These are phyloP conservation scores for Aspergillus sp. DNA, from an alignment of 2,329 filamentous ascomycete genomes.

Conservation along the genomic window DNA sequence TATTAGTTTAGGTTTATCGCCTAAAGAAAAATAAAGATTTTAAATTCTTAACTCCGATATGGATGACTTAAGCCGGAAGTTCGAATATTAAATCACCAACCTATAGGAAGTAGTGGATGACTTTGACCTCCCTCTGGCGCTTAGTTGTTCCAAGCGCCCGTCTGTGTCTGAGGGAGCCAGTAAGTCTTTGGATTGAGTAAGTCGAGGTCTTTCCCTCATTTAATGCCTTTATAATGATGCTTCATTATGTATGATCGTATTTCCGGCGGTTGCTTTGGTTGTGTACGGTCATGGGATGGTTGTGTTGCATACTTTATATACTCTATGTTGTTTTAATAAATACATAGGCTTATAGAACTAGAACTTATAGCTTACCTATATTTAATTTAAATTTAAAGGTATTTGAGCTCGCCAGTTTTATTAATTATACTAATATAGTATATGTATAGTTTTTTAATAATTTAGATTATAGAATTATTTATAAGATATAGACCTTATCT, in stretches of 20 bases:
- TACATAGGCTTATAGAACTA: too few relatives aligned
- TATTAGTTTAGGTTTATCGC: too few relatives aligned
- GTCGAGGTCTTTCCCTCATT: slow-evolving; percentile 1
- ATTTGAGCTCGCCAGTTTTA: too few relatives aligned
- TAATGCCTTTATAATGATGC: slow-evolving; percentile 6
- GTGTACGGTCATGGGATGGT: slow-evolving; percentile 9
- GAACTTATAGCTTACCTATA: too few relatives aligned
- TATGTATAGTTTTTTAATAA: too few relatives aligned
- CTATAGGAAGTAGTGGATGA: slow-evolving; percentile 35
- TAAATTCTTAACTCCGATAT: slow-evolving; percentile 20
- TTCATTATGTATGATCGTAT: slow-evolving; percentile 2
- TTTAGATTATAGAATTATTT: too few relatives aligned
- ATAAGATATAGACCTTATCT: too few relatives aligned
- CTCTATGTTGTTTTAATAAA: slow-evolving; percentile 15
- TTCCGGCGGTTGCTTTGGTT: neutral
- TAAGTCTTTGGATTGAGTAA: slow-evolving; percentile 25
- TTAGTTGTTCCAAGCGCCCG: slow-evolving; percentile 17
- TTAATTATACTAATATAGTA: too few relatives aligned
- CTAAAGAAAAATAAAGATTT: too few relatives aligned
- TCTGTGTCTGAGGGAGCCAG: slow-evolving; percentile 23
- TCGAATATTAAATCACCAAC: slow-evolving; percentile 12
- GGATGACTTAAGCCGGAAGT: slow-evolving; percentile 16
- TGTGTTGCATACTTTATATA: slow-evolving; percentile 13
- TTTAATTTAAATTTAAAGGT: too few relatives aligned
- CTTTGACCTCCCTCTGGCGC: slow-evolving; percentile 38